Base-by-base conservation (phyloP, 441 rosid species). In the Euphorbia corollata region DNA sequence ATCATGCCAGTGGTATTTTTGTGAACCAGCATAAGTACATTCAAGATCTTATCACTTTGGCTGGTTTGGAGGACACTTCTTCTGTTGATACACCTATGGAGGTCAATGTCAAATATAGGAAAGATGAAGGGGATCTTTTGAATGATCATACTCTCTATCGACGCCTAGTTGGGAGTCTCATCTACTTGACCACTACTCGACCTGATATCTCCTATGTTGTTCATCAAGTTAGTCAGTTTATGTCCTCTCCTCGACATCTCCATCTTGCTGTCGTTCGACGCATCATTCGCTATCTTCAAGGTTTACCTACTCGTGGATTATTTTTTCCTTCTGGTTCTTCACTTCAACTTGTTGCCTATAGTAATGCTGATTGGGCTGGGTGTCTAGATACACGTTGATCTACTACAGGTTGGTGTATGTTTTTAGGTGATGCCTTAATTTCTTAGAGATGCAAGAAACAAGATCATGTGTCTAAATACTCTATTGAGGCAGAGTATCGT, bases 11-110 rank as follows among this genome's bases (percentile, higher is more conserved):
- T 32, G 57, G 68, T 64, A 48, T 50, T 22, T 64, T 64, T 12
- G 15, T 64, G 48, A 30, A 63, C 13, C 55, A 63, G 0, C 67
- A 63, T 45, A 63, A 63, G 23, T 63, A 63, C 15, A 63, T 22
- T 24, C 8, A 22, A 8, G 67, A 63, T 10, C 22, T 51, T 2
- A 51, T 51, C n/a, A 3, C 18, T 19, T 19, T 51, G 56, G 56
- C 56, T 51, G 56, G 56, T 51, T 11, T 51, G 3, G 2, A 51
- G 9, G 36, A 63, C 19, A 36, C 54, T 43, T 3, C 7, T 9
- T 41, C 55, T 43, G 0, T 16, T 43, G 30, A 63, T 43, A 41
- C 27, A 18, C 55, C 54, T 9, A 0, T 63, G 15, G 36, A 63
- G 22, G 24, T 55, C 2, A 55, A 55, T 22, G 59, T 55, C 2